Conservation (phyloP, 129 eudicot species). For the Cynara cardunculus region DNA sequence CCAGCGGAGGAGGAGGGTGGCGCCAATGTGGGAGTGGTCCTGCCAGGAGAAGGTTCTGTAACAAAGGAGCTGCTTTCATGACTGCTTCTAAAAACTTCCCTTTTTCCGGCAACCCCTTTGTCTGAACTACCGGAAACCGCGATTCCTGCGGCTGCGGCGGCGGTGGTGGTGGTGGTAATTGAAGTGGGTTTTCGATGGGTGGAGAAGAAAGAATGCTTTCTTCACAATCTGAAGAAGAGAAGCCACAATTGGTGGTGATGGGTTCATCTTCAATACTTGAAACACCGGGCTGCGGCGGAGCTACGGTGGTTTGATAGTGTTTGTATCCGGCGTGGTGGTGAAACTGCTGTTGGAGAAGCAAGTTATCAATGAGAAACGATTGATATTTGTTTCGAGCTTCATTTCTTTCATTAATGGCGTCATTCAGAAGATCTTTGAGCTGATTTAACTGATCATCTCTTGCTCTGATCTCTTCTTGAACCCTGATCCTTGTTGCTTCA, state of each 20-base stretch:
- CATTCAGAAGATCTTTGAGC: conserved; percentile 41
- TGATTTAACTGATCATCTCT: conserved; percentile 51
- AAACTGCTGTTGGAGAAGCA: conserved; percentile 38
- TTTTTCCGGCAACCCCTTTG: conserved; percentile 60
- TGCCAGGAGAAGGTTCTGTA: conserved; percentile 70
- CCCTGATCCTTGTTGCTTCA: conserved; percentile 54
- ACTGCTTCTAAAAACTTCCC: conserved; percentile 75
- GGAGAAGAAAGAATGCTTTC: conserved; percentile 80
- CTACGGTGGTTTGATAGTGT: conserved; percentile 15
- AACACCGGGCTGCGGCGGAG: conserved; percentile 41
- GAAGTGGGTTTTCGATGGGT: conserved; percentile 18
- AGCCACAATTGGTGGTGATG: conserved; percentile 33
- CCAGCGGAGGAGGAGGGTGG: conserved; percentile 83
- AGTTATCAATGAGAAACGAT: conserved; percentile 41
- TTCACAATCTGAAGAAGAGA: conserved; percentile 73
- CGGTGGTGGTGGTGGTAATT: not conserved
- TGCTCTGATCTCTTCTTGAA: conserved; percentile 53
- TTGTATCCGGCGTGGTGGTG: conserved; percentile 18
- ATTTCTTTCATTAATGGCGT: conserved; percentile 52
- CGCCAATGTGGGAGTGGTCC: conserved; percentile 91
- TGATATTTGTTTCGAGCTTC: conserved; percentile 54
- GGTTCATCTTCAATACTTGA: conserved; percentile 71
- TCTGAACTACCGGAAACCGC: conserved; percentile 13
- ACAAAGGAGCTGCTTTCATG: conserved; percentile 81
- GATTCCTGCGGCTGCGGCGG: conserved; percentile 14